Evolutionary conservation across 768 basidiomycete genomes (phyloP).

Genomic region (Serendipita vermifera): DNA sequence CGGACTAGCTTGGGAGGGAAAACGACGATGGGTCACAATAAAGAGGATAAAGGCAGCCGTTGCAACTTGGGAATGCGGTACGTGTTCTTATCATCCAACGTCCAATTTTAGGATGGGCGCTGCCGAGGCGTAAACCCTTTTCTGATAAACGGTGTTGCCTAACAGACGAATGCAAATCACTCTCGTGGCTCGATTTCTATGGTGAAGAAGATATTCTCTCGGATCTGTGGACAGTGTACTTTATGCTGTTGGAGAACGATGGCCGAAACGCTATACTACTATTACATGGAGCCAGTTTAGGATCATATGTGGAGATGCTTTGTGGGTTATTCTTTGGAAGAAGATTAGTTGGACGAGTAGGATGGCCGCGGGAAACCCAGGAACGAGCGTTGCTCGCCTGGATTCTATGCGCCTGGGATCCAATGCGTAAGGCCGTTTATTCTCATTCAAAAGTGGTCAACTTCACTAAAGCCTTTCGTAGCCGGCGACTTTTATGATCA

Average conservation of each 20-base stretch:
- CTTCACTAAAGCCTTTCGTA: background rate
- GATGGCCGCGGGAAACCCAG: background rate
- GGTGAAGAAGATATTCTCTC: background rate
- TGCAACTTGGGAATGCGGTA: constrained; percentile 10
- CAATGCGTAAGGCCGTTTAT: background rate
- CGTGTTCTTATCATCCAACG: constrained; percentile 27
- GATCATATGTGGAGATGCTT: constrained; percentile 30
- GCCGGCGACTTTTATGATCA: background rate
- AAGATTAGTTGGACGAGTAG: background rate
- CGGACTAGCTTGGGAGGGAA: constrained; percentile 3
- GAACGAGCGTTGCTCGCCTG: constrained; percentile 1
- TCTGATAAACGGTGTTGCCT: background rate
- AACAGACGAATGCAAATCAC: constrained; percentile 10
- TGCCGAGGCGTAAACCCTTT: background rate
- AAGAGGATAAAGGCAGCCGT: background rate
- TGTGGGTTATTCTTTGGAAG: background rate
- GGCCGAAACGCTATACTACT: constrained; percentile 50
- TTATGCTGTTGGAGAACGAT: constrained; percentile 56
- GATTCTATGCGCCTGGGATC: background rate
- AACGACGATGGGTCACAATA: background rate
- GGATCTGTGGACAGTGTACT: constrained; percentile 37
- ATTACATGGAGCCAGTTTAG: constrained; percentile 34
- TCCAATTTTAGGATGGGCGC: constrained; percentile 17
- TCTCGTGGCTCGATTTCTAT: constrained; percentile 12
- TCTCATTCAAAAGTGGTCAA: background rate